These are phyloP conservation scores for Populus tremula DNA, from an alignment of 345 rosid genomes.

Conservation along the genomic window DNA sequence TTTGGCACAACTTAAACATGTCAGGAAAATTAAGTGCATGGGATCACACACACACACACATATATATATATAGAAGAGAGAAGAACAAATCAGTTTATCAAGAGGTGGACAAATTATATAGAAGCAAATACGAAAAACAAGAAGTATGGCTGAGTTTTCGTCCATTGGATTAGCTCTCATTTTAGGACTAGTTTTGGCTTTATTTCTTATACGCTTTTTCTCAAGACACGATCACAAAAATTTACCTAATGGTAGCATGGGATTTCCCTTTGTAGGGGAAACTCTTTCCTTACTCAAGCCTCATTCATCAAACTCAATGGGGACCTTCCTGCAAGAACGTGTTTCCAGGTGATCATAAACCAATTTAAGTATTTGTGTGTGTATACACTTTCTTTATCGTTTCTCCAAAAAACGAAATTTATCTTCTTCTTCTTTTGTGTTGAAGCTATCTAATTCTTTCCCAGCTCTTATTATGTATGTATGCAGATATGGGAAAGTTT, in stretches of 20 bases:
- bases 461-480: neutral
- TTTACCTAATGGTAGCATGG: conserved; percentile 61
- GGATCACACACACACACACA: too few species aligned
- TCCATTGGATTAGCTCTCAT: conserved; percentile 12
- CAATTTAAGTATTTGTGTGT: too few species aligned
- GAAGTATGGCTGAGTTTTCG: conserved; percentile 14
- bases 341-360: conserved; percentile 46
- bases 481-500: conserved; percentile 69
- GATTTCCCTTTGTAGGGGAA: conserved; percentile 79
- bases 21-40: too few species aligned
- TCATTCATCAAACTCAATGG: conserved; percentile 64
- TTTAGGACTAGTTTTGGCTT: conserved; percentile 23
- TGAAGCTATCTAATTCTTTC: neutral
- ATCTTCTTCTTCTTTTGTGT: neutral
- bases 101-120: too few species aligned
- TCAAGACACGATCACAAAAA: conserved; percentile 11
- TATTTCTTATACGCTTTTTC: conserved; percentile 3
- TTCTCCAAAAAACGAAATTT: neutral
- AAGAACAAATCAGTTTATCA: neutral
- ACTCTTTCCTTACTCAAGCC: conserved; percentile 73
- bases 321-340: conserved; percentile 60
- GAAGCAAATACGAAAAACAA: neutral
- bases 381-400: neutral
- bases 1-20: too few species aligned
- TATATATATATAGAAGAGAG: neutral